phyloP scores from a whole-genome alignment of 2,329 filamentous ascomycete species.

The Aspergillus sp. region DNA sequence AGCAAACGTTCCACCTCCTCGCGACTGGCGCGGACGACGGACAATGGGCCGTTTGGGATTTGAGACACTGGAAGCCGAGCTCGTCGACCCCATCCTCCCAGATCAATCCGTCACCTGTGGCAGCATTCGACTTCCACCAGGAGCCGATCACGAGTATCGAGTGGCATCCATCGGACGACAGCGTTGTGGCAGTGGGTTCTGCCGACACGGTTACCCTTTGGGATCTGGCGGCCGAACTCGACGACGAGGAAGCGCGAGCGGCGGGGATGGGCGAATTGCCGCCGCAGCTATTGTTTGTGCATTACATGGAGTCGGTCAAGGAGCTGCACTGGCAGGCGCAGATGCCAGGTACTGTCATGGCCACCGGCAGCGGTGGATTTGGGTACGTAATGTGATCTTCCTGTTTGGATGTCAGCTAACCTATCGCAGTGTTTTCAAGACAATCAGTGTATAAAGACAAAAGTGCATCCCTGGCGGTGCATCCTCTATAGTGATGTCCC shows the following conservation, averaged over 20 bases:
- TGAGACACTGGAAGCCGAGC: conserved; percentile 82
- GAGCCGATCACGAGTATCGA: conserved; percentile 93
- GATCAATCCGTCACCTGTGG: conserved; percentile 66
- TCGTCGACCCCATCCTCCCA: conserved; percentile 38
- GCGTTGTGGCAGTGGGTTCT: conserved; percentile 82
- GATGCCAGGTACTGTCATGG: conserved; percentile 80
- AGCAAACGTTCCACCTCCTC: conserved; percentile 76
- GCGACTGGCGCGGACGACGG: conserved; percentile 91
- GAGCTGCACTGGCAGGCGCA: conserved; percentile 97
- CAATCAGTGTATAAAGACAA: conserved; percentile 60
- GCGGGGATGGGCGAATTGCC: conserved; percentile 83
- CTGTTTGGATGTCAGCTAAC: conserved; percentile 10
- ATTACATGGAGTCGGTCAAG: conserved; percentile 91
- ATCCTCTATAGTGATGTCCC: too few relatives aligned
- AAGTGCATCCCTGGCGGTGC: too few relatives aligned
- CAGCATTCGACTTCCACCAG: conserved; percentile 88
- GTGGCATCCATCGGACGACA: conserved; percentile 97
- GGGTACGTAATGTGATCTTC: conserved; percentile 36
- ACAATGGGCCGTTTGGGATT: conserved; percentile 90
- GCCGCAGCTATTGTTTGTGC: conserved; percentile 88
- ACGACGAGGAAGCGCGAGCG: conserved; percentile 91
- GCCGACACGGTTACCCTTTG: conserved; percentile 91
- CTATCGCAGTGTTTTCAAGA: conserved; percentile 59
- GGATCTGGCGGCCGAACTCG: conserved; percentile 93
- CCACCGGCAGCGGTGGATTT: conserved; percentile 80